Percentiles rank a stretch among this genome's conserved stretches.
phyloP scores from a whole-genome alignment of 2,329 filamentous ascomycete species.

The Dactylellina drechsleri region DNA sequence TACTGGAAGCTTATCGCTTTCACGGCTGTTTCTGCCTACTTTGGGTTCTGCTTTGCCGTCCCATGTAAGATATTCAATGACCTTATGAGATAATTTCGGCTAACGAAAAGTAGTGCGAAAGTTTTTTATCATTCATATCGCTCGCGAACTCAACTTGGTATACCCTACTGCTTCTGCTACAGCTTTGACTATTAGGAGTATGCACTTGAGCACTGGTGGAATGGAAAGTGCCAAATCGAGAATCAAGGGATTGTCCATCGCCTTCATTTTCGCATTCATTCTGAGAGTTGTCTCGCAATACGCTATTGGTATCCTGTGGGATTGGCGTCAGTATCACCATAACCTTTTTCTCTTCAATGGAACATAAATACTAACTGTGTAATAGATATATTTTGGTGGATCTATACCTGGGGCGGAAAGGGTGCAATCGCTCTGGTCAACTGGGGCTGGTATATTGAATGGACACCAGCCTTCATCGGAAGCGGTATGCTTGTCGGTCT shows the following conservation, averaged over 20 bases:
- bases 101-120: slow-evolving; percentile 65
- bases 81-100: slow-evolving; percentile 19
- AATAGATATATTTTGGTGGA: slow-evolving; percentile 62
- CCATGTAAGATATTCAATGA: slow-evolving; percentile 62
- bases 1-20: slow-evolving; percentile 70
- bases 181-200: slow-evolving; percentile 71
- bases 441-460: slow-evolving; percentile 72
- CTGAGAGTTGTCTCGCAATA: slow-evolving; percentile 71
- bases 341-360: slow-evolving; percentile 58
- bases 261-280: slow-evolving; percentile 66
- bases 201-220: slow-evolving; percentile 67
- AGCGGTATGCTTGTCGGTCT: slow-evolving; percentile 70
- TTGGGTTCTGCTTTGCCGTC: slow-evolving; percentile 72
- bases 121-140: slow-evolving; percentile 75
- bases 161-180: slow-evolving; percentile 72
- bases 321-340: slow-evolving; percentile 63
- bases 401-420: slow-evolving; percentile 69
- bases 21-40: slow-evolving; percentile 72
- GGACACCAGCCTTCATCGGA: slow-evolving; percentile 71
- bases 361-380: slow-evolving; percentile 1
- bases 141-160: slow-evolving; percentile 69
- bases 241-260: slow-evolving; percentile 67
- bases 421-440: slow-evolving; percentile 68
- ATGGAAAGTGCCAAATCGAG: slow-evolving; percentile 66
- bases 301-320: slow-evolving; percentile 70